Base-by-base conservation (phyloP, 306 rosid species). In the Citrullus amarus region DNA sequence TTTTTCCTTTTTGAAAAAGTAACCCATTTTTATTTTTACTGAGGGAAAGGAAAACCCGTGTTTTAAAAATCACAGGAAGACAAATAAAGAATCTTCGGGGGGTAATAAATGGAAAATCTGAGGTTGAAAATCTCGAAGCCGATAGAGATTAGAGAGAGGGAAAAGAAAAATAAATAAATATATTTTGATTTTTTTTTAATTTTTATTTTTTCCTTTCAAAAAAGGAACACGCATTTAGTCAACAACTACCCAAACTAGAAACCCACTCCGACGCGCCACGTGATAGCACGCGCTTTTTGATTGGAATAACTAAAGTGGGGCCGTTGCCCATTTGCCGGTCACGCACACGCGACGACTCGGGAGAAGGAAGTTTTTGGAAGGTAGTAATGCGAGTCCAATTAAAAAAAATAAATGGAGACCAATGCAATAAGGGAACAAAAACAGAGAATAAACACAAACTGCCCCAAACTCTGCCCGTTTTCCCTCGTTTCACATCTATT, bases 401-500 rank as follows among this genome's bases (percentile, higher is more conserved):
- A 48, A 48, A 71, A 70, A 70, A 70, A 70, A 4, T 0, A 41
- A 41, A 41, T 0, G 11, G 11, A 34, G 20, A 25, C 20, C n/a
- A 8, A 70, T 25, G 76, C 76, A 71, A 28, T 28, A 48, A 8
- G 54, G 39, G 77, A 72, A 50, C 77, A 73, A 73, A 73, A 73
- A 13, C 77, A 73, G 61, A 73, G 77, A 73, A 73, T 73, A 73
- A 73, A 32, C 77, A 30, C 25, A 8, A 8, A 32, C 77, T 71
- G 76, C 58, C 20, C 6, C 6, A 71, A 48, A 71, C 60, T 48
- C 36, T 25, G 41, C 76, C 57, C 54, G 0, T 70, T 68, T 14
- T 51, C 57, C n/a, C n/a, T 66, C 48, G 8, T 70, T 71, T 69
- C 76, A 2, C 32, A 70, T 34, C 11, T 6, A 0, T 72, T 14